phyloP scores from a whole-genome alignment of 2,329 filamentous ascomycete species.

The Phaeosphaeriaceae sp. region DNA sequence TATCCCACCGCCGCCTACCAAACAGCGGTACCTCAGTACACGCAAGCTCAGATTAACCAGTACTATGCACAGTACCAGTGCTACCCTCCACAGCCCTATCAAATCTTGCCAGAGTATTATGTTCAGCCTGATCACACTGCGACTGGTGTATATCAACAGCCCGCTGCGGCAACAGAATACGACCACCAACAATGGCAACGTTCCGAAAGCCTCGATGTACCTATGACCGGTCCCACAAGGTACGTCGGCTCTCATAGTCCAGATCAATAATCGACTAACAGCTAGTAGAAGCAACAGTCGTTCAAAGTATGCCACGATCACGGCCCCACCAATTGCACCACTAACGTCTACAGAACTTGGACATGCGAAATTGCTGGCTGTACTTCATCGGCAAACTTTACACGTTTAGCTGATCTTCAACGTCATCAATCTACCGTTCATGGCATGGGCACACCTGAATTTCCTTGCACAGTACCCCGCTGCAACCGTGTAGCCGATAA shows the following conservation, averaged over 20 bases:
- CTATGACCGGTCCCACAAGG: slow-evolving; percentile 11
- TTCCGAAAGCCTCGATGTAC: slow-evolving; percentile 5
- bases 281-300: slow-evolving; percentile 20
- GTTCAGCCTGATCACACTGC: slow-evolving; percentile 17
- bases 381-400: slow-evolving; percentile 44
- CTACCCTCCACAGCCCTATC: slow-evolving; percentile 38
- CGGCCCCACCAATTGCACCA: not conserved
- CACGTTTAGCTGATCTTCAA: slow-evolving; percentile 44
- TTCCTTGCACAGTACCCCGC: slow-evolving; percentile 37
- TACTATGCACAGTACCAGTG: slow-evolving; percentile 40
- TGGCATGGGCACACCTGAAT: slow-evolving; percentile 36
- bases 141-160: slow-evolving; percentile 17
- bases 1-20: slow-evolving; percentile 18
- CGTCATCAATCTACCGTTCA: slow-evolving; percentile 46
- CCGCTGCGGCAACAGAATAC: slow-evolving; percentile 15
- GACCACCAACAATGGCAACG: slow-evolving; percentile 19
- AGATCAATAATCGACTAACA: not conserved
- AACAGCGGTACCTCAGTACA: slow-evolving; percentile 36
- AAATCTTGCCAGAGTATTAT: slow-evolving; percentile 33
- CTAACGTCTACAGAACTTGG: slow-evolving; percentile 34
- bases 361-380: slow-evolving; percentile 39
- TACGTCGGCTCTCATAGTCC: not conserved
- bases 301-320: slow-evolving; percentile 21
- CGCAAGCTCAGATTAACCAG: slow-evolving; percentile 37
- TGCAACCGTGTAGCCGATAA: slow-evolving; percentile 43